These are phyloP conservation scores for Populus alba DNA, from an alignment of 345 rosid species.

Conservation along the genomic window DNA sequence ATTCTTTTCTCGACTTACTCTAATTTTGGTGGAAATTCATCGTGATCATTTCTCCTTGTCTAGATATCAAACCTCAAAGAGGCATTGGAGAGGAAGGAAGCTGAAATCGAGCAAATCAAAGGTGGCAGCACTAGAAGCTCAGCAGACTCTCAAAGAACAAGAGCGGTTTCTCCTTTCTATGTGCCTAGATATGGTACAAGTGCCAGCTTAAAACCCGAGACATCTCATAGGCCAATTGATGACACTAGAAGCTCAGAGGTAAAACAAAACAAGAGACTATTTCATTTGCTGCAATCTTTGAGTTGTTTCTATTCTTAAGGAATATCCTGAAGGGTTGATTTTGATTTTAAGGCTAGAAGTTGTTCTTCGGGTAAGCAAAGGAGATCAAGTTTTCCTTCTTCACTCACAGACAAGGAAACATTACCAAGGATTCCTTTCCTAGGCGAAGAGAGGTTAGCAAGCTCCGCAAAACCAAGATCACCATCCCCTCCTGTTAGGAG, in stretches of 20 bases:
- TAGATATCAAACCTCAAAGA: conserved; percentile 78
- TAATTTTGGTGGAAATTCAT: not conserved
- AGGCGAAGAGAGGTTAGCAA: conserved; percentile 48
- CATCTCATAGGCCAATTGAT: conserved; percentile 47
- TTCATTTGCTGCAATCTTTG: not conserved
- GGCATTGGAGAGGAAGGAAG: conserved; percentile 79
- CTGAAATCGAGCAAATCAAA: conserved; percentile 71
- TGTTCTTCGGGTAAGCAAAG: conserved; percentile 85
- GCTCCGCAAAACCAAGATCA: conserved; percentile 49
- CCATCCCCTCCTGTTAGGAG: conserved; percentile 76
- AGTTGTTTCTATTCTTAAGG: not conserved
- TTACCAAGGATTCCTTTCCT: conserved; percentile 40
- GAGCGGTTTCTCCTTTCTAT: conserved; percentile 87
- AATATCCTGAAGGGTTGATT: not conserved
- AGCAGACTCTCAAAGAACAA: conserved; percentile 56
- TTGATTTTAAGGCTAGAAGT: conserved; percentile 64
- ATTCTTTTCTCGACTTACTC: not conserved
- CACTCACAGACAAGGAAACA: conserved; percentile 57
- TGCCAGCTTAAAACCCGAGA: conserved; percentile 48
- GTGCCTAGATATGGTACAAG: conserved; percentile 51
- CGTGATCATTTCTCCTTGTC: not conserved
- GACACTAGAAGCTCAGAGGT: conserved; percentile 60
- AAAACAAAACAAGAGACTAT: not conserved
- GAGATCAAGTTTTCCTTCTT: conserved; percentile 67
- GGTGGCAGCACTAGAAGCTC: conserved; percentile 36